Evolutionary conservation across 768 basidiomycete genomes (phyloP).

Genomic region (Agrocybe chaxingu): DNA sequence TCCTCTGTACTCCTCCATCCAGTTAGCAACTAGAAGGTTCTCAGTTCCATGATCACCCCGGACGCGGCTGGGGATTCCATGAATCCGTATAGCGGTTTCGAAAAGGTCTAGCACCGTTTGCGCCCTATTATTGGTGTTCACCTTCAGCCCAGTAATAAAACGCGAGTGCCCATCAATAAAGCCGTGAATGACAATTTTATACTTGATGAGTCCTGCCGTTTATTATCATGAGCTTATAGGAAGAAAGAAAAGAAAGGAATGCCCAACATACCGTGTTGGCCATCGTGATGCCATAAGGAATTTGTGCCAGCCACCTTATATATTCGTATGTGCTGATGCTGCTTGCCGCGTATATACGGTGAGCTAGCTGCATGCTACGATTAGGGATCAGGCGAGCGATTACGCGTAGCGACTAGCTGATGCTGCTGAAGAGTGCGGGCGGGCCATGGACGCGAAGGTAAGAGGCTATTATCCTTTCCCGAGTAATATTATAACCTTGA

Average conservation of each 20-base stretch:
- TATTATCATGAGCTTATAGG: neutral
- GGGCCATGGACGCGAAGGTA: no score
- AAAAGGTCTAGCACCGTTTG: slow-evolving; percentile 37
- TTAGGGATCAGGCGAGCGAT: no score
- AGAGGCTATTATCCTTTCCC: no score
- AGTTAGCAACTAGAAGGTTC: slow-evolving; percentile 27
- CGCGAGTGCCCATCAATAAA: slow-evolving; percentile 41
- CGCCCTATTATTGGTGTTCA: slow-evolving; percentile 37
- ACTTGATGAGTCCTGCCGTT: slow-evolving; percentile 28
- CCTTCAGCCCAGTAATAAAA: slow-evolving; percentile 30
- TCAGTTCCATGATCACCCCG: slow-evolving; percentile 31
- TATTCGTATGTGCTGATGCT: no score
- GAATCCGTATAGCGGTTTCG: slow-evolving; percentile 9
- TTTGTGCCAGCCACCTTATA: slow-evolving; percentile 13
- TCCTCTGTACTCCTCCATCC: slow-evolving; percentile 24
- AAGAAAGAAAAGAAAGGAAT: no score
- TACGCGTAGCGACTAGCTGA: no score
- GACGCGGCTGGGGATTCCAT: slow-evolving; percentile 30
- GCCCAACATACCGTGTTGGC: slow-evolving; percentile 11
- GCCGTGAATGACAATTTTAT: slow-evolving; percentile 34
- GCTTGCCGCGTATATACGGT: no score
- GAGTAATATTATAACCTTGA: no score
- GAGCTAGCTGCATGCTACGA: no score
- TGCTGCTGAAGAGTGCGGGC: no score
- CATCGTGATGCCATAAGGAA: slow-evolving; percentile 24